Evolutionary conservation across 306 rosid species (phyloP).

Genomic region (Datisca glomerata): DNA sequence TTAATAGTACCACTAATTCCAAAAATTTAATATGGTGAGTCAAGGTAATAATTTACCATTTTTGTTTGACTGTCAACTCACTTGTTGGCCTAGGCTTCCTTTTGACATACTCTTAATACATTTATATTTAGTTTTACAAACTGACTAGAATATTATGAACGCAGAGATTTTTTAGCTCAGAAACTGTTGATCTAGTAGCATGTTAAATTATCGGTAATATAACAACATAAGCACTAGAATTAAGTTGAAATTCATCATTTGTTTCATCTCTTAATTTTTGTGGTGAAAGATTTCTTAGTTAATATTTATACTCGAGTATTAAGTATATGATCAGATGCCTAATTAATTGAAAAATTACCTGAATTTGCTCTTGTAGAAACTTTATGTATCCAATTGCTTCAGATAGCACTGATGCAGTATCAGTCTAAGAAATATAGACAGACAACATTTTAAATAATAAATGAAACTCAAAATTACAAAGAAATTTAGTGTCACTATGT

Average conservation of each 20-base stretch:
- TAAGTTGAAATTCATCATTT: background rate
- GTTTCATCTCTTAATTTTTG: background rate
- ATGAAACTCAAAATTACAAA: background rate
- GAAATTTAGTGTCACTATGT: conserved; percentile 2
- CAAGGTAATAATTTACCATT: too few relatives aligned
- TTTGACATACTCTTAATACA: too few relatives aligned
- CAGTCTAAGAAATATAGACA: conserved; percentile 49
- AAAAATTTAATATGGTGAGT: too few relatives aligned
- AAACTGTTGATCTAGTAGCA: too few relatives aligned
- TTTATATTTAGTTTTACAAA: too few relatives aligned
- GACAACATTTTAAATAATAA: background rate
- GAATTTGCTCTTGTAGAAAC: conserved; percentile 85
- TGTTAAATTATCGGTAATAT: too few relatives aligned
- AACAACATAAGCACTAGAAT: background rate
- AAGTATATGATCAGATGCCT: background rate
- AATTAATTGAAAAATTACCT: conserved; percentile 20
- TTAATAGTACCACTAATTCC: too few relatives aligned
- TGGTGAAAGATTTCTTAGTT: too few relatives aligned
- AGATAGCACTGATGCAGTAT: conserved; percentile 83
- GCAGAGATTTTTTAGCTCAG: background rate
- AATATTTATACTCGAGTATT: too few relatives aligned
- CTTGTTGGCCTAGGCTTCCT: too few relatives aligned
- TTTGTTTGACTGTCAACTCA: too few relatives aligned
- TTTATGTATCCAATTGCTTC: conserved; percentile 88
- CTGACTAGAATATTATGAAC: too few relatives aligned